These are phyloP conservation scores for Streptanthus diversifolius DNA, from an alignment of 345 rosid genomes.

Conservation along the genomic window DNA sequence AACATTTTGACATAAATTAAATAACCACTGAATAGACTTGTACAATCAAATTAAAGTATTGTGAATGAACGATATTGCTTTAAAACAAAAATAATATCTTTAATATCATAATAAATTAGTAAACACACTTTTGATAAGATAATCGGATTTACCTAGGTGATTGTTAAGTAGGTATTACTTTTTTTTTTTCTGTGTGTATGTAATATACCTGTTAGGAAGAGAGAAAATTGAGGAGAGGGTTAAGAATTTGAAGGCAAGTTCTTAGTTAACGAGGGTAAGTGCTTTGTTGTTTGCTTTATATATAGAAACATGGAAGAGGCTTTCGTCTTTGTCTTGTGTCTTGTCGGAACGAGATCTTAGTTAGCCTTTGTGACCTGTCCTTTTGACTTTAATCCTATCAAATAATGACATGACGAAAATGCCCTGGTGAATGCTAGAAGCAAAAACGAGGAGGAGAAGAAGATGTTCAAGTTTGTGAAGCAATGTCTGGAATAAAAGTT, in stretches of 20 bases:
- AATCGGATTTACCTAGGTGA: background rate
- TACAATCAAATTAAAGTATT: background rate
- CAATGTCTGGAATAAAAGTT: conserved; percentile 35
- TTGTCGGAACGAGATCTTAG: conserved; percentile 35
- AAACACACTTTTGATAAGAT: background rate
- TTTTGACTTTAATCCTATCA: conserved; percentile 26
- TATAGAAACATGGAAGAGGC: conserved; percentile 21
- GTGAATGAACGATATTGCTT: background rate
- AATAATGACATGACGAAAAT: background rate
- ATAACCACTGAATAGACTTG: background rate
- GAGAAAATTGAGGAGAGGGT: background rate
- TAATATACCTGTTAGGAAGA: conserved; percentile 17
- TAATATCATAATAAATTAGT: background rate
- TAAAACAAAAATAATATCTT: background rate
- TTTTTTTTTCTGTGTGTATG: background rate
- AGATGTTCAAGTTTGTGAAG: conserved; percentile 37
- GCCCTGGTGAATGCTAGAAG: conserved; percentile 12
- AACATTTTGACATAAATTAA: background rate
- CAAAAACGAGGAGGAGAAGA: background rate
- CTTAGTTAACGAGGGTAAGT: conserved; percentile 19
- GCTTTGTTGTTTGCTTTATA: conserved; percentile 17
- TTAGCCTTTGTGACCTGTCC: conserved; percentile 30
- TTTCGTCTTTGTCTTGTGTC: conserved; percentile 19
- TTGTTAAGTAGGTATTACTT: background rate
- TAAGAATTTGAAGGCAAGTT: background rate